These are phyloP conservation scores for Cubamyces sp. DNA, from an alignment of 768 basidiomycete species.

Conservation along the genomic window DNA sequence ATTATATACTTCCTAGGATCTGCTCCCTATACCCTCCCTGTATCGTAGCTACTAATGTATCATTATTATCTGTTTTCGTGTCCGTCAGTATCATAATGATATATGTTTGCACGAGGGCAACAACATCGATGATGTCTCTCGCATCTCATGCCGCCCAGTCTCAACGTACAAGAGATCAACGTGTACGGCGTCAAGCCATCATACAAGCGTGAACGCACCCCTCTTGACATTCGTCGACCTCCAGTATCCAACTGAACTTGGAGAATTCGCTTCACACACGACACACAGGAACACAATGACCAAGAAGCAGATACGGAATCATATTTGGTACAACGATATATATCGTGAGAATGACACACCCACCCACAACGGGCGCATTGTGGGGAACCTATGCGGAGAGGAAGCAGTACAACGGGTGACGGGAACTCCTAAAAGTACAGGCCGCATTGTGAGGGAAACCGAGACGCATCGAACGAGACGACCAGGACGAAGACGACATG, in stretches of 20 bases:
- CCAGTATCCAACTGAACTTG: too few species aligned
- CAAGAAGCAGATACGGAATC: conserved; percentile 14
- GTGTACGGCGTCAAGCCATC: too few species aligned
- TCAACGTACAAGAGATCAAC: too few species aligned
- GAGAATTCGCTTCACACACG: neutral
- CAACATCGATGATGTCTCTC: too few species aligned
- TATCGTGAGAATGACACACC: conserved; percentile 33
- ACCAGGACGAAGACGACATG: conserved; percentile 46
- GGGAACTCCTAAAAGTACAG: conserved; percentile 48
- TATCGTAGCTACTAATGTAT: too few species aligned
- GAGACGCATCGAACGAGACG: conserved; percentile 41
- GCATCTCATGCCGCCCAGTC: too few species aligned
- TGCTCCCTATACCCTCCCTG: too few species aligned
- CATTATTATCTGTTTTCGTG: too few species aligned
- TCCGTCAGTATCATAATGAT: too few species aligned
- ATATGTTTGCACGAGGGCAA: too few species aligned
- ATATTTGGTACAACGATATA: conserved; percentile 32
- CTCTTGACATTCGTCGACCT: conserved; percentile 9
- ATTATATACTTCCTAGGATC: too few species aligned
- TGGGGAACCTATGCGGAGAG: conserved; percentile 26
- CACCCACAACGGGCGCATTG: conserved; percentile 34
- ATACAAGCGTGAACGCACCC: too few species aligned
- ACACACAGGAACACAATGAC: neutral
- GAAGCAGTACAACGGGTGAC: conserved; percentile 30
- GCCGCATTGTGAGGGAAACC: conserved; percentile 45